A percentile compares a stretch with the other conserved stretches of the same genome.
phyloP scores from a whole-genome alignment of 2,329 filamentous ascomycete genomes.

The Ceratocystis cacaofunesta region DNA sequence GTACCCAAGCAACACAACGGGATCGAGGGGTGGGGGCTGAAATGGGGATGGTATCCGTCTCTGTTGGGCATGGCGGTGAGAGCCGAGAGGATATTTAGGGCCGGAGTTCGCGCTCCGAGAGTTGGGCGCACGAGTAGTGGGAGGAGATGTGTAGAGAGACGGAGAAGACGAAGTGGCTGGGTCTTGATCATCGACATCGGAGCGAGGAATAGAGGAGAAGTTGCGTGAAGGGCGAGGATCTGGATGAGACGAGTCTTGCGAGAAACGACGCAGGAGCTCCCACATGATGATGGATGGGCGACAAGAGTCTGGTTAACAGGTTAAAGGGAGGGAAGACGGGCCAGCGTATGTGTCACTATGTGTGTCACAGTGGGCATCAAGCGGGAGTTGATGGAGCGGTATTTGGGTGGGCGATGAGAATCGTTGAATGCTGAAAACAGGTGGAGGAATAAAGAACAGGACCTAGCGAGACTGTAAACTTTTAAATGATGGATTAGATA shows the following conservation, averaged over 20 bases:
- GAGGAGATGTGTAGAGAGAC: conserved; percentile 11
- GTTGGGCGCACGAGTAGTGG: background rate
- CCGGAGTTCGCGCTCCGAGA: background rate
- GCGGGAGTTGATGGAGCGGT: background rate
- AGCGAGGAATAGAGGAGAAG: background rate
- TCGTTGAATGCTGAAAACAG: background rate
- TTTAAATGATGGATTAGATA: background rate
- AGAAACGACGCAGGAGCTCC: conserved; percentile 16
- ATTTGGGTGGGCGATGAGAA: background rate
- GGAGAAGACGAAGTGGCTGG: conserved; percentile 18
- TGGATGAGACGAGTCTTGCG: conserved; percentile 12
- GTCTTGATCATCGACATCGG: conserved; percentile 34
- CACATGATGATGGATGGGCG: conserved; percentile 11
- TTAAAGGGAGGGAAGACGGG: background rate
- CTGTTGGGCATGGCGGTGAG: conserved; percentile 22
- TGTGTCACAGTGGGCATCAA: background rate
- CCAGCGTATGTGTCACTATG: background rate
- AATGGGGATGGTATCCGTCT: conserved; percentile 59
- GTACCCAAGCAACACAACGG: conserved; percentile 56
- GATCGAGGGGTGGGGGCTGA: conserved; percentile 76
- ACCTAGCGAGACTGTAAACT: background rate
- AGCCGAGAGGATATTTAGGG: background rate
- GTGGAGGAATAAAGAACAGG: background rate
- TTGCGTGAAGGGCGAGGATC: background rate
- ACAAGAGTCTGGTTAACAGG: background rate